Conservation (phyloP, 1,284 basidiomycete genomes). For the Laetiporus sulphureus region DNA sequence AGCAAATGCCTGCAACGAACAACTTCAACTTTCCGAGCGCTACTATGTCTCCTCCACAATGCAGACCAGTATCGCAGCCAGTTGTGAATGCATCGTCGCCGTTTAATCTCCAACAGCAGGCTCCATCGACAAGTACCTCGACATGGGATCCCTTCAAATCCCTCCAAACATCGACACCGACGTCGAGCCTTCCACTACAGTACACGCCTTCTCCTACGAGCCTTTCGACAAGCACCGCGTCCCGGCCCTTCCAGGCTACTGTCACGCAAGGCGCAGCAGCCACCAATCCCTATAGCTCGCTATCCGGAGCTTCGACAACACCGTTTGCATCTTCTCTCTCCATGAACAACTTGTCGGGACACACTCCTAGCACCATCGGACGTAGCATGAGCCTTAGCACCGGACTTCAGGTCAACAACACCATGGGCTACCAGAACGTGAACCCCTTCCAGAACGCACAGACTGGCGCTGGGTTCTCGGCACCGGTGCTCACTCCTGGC, state of each 20-base stretch:
- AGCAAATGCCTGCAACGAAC: background rate
- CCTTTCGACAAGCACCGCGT: too few relatives aligned
- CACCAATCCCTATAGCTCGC: constrained; percentile 20
- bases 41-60: constrained; percentile 9
- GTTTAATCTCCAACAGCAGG: too few relatives aligned
- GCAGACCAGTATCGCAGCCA: constrained; percentile 17
- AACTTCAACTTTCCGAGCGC: background rate
- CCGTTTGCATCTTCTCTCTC: constrained; percentile 20
- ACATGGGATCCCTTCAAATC: constrained; percentile 50
- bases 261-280: too few relatives aligned
- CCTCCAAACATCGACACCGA: constrained; percentile 36
- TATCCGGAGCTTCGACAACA: constrained; percentile 19
- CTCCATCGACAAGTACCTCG: constrained; percentile 24
- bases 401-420: constrained; percentile 11
- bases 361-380: constrained; percentile 14
- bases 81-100: too few relatives aligned
- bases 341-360: too few relatives aligned
- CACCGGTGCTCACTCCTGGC: constrained; percentile 8
- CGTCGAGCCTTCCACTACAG: constrained; percentile 47
- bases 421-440: constrained; percentile 2
- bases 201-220: constrained; percentile 31
- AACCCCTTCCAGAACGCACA: constrained; percentile 3
- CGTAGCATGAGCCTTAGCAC: constrained; percentile 24
- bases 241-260: too few relatives aligned
- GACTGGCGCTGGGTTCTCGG: background rate